Conservation (phyloP, 768 basidiomycete species). For the Auricularia cornea region DNA sequence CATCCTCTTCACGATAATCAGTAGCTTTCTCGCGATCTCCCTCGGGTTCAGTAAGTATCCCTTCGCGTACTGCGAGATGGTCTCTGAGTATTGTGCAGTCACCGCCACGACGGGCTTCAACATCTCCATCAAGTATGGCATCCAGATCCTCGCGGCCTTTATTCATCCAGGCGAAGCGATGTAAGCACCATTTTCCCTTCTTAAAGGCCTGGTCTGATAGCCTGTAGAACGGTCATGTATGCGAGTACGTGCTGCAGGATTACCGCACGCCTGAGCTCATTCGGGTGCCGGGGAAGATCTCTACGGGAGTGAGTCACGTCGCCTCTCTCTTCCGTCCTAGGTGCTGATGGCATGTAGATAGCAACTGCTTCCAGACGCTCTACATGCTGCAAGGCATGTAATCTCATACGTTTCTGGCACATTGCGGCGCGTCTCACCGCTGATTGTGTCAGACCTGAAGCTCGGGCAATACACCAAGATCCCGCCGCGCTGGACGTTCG, state of each 20-base stretch:
- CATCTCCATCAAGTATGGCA: too few relatives aligned
- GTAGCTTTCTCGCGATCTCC: conserved; percentile 25
- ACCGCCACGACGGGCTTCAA: conserved; percentile 29
- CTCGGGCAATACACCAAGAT: conserved; percentile 55
- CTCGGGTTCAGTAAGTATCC: conserved; percentile 33
- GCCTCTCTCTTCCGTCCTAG: conserved; percentile 3
- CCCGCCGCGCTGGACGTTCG: too few relatives aligned
- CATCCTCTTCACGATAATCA: conserved; percentile 34
- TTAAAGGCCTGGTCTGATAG: too few relatives aligned
- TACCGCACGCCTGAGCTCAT: too few relatives aligned
- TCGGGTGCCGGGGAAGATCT: too few relatives aligned
- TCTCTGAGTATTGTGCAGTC: conserved; percentile 17
- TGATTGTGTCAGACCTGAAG: conserved; percentile 46
- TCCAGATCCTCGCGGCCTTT: conserved; percentile 44
- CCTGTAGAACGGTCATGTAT: too few relatives aligned
- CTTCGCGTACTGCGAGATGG: conserved; percentile 7
- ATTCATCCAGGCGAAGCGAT: conserved; percentile 44
- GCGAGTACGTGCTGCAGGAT: too few relatives aligned
- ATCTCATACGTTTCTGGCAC: too few relatives aligned
- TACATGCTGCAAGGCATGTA: conserved; percentile 45
- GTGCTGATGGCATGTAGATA: conserved; percentile 34
- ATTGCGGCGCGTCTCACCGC: too few relatives aligned
- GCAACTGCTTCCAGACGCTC: conserved; percentile 44
- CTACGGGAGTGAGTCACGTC: not conserved
- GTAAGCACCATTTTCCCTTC: conserved; percentile 41